Evolutionary conservation across 768 basidiomycete genomes (phyloP), one percentile per base, ranked within the genome.

Genomic region (Boletus subparvulus): DNA sequence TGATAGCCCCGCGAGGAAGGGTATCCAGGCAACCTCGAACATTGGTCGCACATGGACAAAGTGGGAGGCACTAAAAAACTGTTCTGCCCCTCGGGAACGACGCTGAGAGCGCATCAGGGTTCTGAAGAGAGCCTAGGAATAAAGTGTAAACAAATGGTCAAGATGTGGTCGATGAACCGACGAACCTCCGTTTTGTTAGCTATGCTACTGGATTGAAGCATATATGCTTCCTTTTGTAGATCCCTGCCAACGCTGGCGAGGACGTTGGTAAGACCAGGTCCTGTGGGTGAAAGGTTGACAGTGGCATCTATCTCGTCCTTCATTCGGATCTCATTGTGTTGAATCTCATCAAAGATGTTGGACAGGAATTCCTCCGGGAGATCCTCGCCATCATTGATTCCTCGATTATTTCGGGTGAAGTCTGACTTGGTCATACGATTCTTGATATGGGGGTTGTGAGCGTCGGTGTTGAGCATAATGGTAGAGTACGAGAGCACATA

Each of bases 11-110:
- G 97, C 96, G 24, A 99, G 81, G 74, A 98, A 95, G 1, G 97
- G 87, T 76, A 98, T 98, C 97, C 97, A 99, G 21, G 94, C 95
- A 8, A 98, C 95, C 73, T 98, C 96, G 65, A 99, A 97, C 97
- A 99, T 99, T 19, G 97, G 96, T 37, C 87, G 84, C 58, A 98
- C 96, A 69, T 99, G 97, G 55, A 98, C 85, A 59, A 94, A 92
- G 67, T 98, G 92, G 0, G 93, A 97, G 1, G 97, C 97, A 60
- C 92, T 93, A 76, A 95, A 97, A 76, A 94, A 99, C 59, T 96
- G 92, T 60, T 97, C 93, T 26, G 79, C 83, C 6, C 77, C 73
- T 70, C 85, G 90, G 9, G 86, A 83, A 63, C 89, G 91, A n/a
- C 91, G 84, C 68, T 98, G 95, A 28, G 92, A 84, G 33, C 90